A percentile compares a stretch with the other conserved stretches of the same genome.
These are phyloP conservation scores for Aspergillus funiculosus DNA, from an alignment of 495 filamentous ascomycete genomes.

Conservation along the genomic window DNA sequence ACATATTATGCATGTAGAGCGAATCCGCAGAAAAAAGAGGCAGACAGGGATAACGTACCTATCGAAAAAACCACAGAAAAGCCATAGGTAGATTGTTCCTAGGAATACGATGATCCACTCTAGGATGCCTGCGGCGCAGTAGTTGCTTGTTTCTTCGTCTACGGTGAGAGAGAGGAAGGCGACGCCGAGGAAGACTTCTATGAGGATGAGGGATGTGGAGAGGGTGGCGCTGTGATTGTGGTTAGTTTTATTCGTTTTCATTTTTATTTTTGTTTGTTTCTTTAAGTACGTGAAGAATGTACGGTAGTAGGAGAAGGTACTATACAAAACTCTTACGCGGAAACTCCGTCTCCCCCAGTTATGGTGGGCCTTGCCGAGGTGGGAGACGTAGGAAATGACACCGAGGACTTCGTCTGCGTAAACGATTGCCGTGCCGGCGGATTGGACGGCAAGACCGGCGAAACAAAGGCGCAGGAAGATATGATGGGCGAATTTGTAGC, in stretches of 20 bases:
- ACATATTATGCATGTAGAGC: background rate
- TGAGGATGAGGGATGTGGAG: constrained; percentile 19
- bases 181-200: constrained; percentile 19
- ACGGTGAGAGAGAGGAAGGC: constrained; percentile 17
- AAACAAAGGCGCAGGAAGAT: constrained; percentile 21
- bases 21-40: background rate
- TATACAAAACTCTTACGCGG: constrained; percentile 18
- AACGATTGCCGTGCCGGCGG: constrained; percentile 20
- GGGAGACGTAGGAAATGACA: constrained; percentile 15
- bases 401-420: constrained; percentile 22
- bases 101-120: constrained; percentile 25
- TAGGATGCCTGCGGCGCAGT: constrained; percentile 16
- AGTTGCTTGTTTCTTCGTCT: constrained; percentile 11
- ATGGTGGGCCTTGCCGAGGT: constrained; percentile 5
- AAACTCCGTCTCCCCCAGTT: constrained; percentile 16
- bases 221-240: constrained; percentile 16
- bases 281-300: no score
- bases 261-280: background rate
- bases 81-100: constrained; percentile 22
- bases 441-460: constrained; percentile 18
- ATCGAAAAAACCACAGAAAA: constrained; percentile 24
- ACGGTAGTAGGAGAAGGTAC: no score
- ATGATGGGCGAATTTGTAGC: constrained; percentile 18
- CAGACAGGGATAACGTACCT: constrained; percentile 8
- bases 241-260: background rate